A percentile compares a stretch with the other conserved stretches of the same genome.
These are phyloP conservation scores for Penicillium sp. DNA, from an alignment of 2,329 filamentous ascomycete species.

Conservation along the genomic window DNA sequence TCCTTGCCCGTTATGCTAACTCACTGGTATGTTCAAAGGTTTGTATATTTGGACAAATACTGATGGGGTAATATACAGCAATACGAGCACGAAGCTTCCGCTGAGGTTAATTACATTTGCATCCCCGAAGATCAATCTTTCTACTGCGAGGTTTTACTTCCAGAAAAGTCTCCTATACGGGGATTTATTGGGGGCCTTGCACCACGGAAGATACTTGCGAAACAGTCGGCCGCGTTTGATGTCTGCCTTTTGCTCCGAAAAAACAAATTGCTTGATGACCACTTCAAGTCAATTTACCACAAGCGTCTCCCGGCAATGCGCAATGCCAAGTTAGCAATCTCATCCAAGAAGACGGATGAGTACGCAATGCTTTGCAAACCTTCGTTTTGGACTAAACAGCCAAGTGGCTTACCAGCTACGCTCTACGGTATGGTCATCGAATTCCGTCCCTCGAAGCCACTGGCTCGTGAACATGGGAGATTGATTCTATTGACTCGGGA, in stretches of 20 bases:
- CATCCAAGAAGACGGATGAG: conserved; percentile 63
- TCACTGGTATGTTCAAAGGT: conserved; percentile 48
- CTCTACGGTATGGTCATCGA: conserved; percentile 60
- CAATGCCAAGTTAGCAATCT: conserved; percentile 81
- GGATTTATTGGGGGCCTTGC: conserved; percentile 59
- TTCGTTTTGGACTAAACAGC: conserved; percentile 56
- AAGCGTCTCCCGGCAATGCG: conserved; percentile 72
- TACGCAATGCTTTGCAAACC: conserved; percentile 81
- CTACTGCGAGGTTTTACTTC: conserved; percentile 71
- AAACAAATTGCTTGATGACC: conserved; percentile 62
- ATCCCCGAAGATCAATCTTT: conserved; percentile 54
- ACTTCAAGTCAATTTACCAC: conserved; percentile 66
- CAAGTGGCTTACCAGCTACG: conserved; percentile 43
- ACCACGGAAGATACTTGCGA: conserved; percentile 68
- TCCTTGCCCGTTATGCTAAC: conserved; percentile 68
- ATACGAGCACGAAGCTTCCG: conserved; percentile 44
- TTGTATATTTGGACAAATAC: not conserved
- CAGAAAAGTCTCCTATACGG: conserved; percentile 65
- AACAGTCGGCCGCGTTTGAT: conserved; percentile 83
- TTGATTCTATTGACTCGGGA: conserved; percentile 66
- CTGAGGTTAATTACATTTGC: conserved; percentile 57
- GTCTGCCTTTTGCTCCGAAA: conserved; percentile 65
- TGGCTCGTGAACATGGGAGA: conserved; percentile 57
- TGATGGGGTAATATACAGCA: conserved; percentile 27
- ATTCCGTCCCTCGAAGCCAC: conserved; percentile 51